phyloP scores from a whole-genome alignment of 257 asterid genomes.

The Sherardia arvensis region DNA sequence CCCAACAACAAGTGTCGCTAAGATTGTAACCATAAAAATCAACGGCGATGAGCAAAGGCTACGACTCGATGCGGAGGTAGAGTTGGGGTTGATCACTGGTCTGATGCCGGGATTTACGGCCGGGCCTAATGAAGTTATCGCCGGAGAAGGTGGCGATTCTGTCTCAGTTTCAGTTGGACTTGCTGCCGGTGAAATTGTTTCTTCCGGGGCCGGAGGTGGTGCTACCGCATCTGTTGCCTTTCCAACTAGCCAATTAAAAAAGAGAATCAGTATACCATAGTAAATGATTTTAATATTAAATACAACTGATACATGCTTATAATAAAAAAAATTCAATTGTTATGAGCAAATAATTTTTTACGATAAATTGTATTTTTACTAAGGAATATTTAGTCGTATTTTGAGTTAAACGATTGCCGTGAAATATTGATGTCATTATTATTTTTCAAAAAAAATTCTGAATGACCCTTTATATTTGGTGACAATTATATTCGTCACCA shows the following conservation, averaged over 20 bases:
- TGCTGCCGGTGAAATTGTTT: slow-evolving; percentile 18
- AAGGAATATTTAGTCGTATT: no score
- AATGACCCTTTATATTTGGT: no score
- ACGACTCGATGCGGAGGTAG: slow-evolving; percentile 24
- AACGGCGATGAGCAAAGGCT: slow-evolving; percentile 9
- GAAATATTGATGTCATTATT: no score
- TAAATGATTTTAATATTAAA: no score
- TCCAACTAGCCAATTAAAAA: slow-evolving; percentile 25
- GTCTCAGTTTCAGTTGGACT: slow-evolving; percentile 6
- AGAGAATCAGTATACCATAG: no score
- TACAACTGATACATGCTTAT: no score
- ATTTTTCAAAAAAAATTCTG: no score
- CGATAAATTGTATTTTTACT: no score
- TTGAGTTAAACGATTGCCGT: no score
- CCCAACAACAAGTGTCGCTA: slow-evolving; percentile 15
- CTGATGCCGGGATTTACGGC: slow-evolving; percentile 38
- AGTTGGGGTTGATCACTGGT: slow-evolving; percentile 40
- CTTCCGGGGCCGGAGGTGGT: slow-evolving; percentile 18
- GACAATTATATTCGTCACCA: no score
- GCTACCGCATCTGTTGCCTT: slow-evolving; percentile 25
- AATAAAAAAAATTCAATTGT: no score
- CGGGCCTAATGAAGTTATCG: slow-evolving; percentile 26
- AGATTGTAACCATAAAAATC: slow-evolving; percentile 18
- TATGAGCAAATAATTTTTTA: no score
- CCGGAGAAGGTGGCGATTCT: slow-evolving; percentile 26